Percentiles rank a stretch among this genome's conserved stretches.
These are phyloP conservation scores for Leccinum uliginosum DNA, from an alignment of 768 basidiomycete species.

Conservation along the genomic window DNA sequence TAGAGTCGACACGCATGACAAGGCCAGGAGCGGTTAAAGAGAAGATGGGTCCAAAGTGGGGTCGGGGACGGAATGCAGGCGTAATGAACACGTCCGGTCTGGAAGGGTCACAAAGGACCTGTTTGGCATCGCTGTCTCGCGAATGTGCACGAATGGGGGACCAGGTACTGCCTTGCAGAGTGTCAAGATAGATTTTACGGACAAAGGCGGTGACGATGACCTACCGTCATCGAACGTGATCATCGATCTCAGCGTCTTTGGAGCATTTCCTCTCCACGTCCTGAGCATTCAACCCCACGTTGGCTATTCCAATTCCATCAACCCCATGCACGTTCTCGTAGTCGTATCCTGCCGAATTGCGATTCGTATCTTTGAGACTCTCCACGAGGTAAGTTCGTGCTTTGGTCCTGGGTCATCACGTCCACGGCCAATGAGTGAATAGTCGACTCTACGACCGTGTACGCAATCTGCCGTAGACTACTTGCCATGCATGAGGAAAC, in stretches of 20 bases:
- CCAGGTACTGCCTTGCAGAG: slow-evolving; percentile 64
- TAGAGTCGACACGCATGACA: slow-evolving; percentile 93
- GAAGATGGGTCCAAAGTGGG: slow-evolving; percentile 89
- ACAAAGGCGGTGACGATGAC: background rate
- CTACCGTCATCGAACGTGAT: slow-evolving; percentile 89
- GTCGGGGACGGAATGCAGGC: slow-evolving; percentile 88
- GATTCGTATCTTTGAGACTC: slow-evolving; percentile 87
- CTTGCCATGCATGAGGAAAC: slow-evolving; percentile 87
- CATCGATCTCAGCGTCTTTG: slow-evolving; percentile 70
- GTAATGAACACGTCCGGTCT: slow-evolving; percentile 73
- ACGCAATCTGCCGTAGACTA: slow-evolving; percentile 83
- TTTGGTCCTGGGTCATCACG: slow-evolving; percentile 69
- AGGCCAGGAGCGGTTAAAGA: slow-evolving; percentile 93
- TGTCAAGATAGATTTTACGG: background rate
- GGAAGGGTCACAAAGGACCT: slow-evolving; percentile 56
- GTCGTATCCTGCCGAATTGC: slow-evolving; percentile 84
- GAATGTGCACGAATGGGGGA: slow-evolving; percentile 54
- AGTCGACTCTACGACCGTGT: slow-evolving; percentile 93
- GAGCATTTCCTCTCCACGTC: slow-evolving; percentile 70
- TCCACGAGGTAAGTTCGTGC: slow-evolving; percentile 80
- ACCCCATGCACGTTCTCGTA: slow-evolving; percentile 85
- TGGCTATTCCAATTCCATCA: slow-evolving; percentile 89
- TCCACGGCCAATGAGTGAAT: slow-evolving; percentile 93
- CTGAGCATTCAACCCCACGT: slow-evolving; percentile 77
- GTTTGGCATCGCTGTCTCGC: slow-evolving; percentile 54